These are phyloP conservation scores for Tylopilus vinaceipallidus DNA, from an alignment of 768 basidiomycete genomes.

Conservation along the genomic window DNA sequence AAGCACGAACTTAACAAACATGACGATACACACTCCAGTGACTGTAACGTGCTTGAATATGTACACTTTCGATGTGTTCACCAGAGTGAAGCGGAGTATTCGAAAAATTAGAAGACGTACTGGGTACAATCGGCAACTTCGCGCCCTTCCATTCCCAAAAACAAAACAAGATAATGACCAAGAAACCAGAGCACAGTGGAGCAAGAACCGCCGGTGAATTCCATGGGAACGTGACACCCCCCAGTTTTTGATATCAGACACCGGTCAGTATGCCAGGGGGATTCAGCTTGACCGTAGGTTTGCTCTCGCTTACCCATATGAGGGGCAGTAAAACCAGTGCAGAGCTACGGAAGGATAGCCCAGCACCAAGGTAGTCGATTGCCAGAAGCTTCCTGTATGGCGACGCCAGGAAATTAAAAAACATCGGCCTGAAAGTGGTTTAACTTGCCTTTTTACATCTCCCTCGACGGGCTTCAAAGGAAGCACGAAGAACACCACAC, in stretches of 20 bases:
- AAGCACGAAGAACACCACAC: slow-evolving; percentile 58
- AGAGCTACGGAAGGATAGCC: slow-evolving; percentile 58
- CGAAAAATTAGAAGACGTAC: slow-evolving; percentile 34
- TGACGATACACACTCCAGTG: slow-evolving; percentile 62
- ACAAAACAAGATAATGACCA: background rate
- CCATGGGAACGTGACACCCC: slow-evolving; percentile 75
- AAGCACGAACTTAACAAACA: slow-evolving; percentile 58
- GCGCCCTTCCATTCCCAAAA: slow-evolving; percentile 22
- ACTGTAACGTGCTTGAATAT: slow-evolving; percentile 71
- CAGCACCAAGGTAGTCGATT: slow-evolving; percentile 61
- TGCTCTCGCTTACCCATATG: slow-evolving; percentile 54
- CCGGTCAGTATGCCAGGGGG: background rate
- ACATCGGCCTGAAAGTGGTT: background rate
- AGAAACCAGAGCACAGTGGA: background rate
- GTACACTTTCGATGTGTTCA: slow-evolving; percentile 44
- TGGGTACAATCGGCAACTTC: slow-evolving; percentile 68
- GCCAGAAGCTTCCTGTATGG: slow-evolving; percentile 51
- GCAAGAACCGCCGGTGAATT: slow-evolving; percentile 61
- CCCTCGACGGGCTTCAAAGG: slow-evolving; percentile 69
- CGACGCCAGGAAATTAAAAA: too few species aligned
- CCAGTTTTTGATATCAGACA: slow-evolving; percentile 22
- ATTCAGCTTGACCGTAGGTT: background rate
- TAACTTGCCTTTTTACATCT: slow-evolving; percentile 46
- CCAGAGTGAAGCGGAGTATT: background rate
- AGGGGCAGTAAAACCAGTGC: slow-evolving; percentile 65